A percentile compares a stretch with the other conserved stretches of the same genome.
Conservation (phyloP, 805 yeast species). For the Lipomyces spencermartinsiae region DNA sequence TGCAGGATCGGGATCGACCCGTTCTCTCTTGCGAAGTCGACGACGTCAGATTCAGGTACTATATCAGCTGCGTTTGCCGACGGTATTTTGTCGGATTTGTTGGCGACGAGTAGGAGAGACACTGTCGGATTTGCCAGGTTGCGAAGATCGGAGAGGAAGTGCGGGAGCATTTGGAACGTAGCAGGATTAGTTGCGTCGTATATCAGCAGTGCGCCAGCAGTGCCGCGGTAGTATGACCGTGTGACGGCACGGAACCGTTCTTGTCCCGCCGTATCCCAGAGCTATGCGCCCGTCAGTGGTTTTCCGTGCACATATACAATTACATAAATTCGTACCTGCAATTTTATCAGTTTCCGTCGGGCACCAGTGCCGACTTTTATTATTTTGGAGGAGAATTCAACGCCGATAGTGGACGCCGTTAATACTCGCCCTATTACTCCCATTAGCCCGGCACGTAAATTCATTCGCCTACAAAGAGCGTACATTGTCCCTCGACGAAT, state of each 20-base stretch:
- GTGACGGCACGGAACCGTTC: slow-evolving; percentile 95
- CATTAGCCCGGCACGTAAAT: background rate
- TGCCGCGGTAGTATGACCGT: slow-evolving; percentile 92
- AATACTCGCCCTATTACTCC: slow-evolving; percentile 44
- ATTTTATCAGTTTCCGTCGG: slow-evolving; percentile 40
- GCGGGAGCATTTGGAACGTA: slow-evolving; percentile 80
- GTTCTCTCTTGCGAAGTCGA: slow-evolving; percentile 46
- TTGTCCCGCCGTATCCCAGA: slow-evolving; percentile 98
- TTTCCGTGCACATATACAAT: slow-evolving; percentile 52
- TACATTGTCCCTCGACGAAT: slow-evolving; percentile 49
- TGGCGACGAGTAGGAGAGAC: slow-evolving; percentile 89
- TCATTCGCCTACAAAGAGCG: slow-evolving; percentile 17
- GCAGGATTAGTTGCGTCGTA: slow-evolving; percentile 88
- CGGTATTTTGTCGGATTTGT: slow-evolving; percentile 73
- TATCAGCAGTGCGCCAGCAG: slow-evolving; percentile 90
- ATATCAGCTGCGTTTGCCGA: slow-evolving; percentile 48
- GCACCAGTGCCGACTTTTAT: slow-evolving; percentile 46
- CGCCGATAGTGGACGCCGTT: slow-evolving; percentile 50
- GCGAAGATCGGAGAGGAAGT: slow-evolving; percentile 88
- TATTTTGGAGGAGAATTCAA: slow-evolving; percentile 49
- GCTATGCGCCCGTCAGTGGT: slow-evolving; percentile 57
- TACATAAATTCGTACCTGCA: slow-evolving; percentile 34
- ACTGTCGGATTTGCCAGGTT: slow-evolving; percentile 92
- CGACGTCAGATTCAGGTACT: slow-evolving; percentile 48
- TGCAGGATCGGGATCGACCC: slow-evolving; percentile 50